Percentiles rank a stretch among this genome's conserved stretches.
Conservation (phyloP, 257 asterid species). For the Solanum pimpinellifolium region DNA sequence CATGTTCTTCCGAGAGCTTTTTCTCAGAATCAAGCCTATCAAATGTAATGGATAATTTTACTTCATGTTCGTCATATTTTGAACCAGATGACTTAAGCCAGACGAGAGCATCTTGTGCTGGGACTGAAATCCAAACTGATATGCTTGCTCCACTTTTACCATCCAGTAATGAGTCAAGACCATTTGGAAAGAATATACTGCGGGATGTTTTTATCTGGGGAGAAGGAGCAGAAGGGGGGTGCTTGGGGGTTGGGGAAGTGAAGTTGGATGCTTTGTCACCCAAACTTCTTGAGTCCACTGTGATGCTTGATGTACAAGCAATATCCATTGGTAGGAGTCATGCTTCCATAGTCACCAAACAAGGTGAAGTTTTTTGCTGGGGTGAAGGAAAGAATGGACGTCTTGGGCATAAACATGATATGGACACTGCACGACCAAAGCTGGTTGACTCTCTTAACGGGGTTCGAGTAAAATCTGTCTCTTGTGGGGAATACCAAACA, state of each 20-base stretch:
- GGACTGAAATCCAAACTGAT: constrained; percentile 1
- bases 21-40: constrained; percentile 21
- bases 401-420: constrained; percentile 33
- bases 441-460: constrained; percentile 21
- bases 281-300: constrained; percentile 29
- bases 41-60: constrained; percentile 8
- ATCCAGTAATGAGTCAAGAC: constrained; percentile 1
- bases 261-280: constrained; percentile 33
- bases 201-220: constrained; percentile 45
- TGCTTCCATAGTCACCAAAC: constrained; percentile 32
- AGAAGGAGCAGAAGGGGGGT: constrained; percentile 32
- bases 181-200: constrained; percentile 7
- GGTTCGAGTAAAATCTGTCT: constrained; percentile 14
- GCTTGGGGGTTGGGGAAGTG: constrained; percentile 11
- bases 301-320: constrained; percentile 29
- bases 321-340: constrained; percentile 28
- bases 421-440: constrained; percentile 18
- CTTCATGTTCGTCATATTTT: constrained; percentile 13
- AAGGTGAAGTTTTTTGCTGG: constrained; percentile 42
- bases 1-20: constrained; percentile 34
- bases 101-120: constrained; percentile 2
- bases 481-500: constrained; percentile 36
- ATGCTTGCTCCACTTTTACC: neutral
- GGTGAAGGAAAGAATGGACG: constrained; percentile 40
- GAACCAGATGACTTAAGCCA: constrained; percentile 10